A percentile compares a stretch with the other conserved stretches of the same genome.
Conservation (phyloP, 2,329 filamentous ascomycete genomes). For the Aureobasidium leucospermi region DNA sequence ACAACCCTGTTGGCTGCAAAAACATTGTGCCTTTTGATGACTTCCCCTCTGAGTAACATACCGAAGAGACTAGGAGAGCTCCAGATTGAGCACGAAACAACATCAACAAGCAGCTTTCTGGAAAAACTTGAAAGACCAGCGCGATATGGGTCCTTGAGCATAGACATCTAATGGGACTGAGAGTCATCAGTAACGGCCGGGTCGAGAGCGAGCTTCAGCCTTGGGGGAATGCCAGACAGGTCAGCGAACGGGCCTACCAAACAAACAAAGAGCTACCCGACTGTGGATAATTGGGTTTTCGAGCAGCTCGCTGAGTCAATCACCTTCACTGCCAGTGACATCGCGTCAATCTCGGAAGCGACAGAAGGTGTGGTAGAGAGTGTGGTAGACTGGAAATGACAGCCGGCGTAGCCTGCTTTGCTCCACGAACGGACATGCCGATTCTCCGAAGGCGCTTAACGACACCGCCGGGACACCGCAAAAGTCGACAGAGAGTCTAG, state of each 20-base stretch:
- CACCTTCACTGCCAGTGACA: neutral
- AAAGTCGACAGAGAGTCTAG: neutral
- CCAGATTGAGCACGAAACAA: too few relatives aligned
- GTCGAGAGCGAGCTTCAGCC: neutral
- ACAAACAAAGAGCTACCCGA: neutral
- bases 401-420: neutral
- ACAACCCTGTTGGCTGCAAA: too few relatives aligned
- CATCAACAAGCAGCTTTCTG: too few relatives aligned
- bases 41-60: too few relatives aligned
- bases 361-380: neutral
- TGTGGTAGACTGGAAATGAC: slow-evolving; percentile 1
- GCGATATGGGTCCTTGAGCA: too few relatives aligned
- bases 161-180: too few relatives aligned
- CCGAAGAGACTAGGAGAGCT: too few relatives aligned
- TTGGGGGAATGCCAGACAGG: neutral
- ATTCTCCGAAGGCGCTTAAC: neutral
- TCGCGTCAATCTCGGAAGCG: neutral
- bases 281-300: neutral
- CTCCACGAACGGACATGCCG: neutral
- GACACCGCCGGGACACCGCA: neutral
- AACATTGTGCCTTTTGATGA: too few relatives aligned
- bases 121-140: too few relatives aligned
- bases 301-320: neutral
- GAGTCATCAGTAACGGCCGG: neutral
- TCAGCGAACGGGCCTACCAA: neutral